phyloP scores from a whole-genome alignment of 2,329 filamentous ascomycete species.

The Aspergillus sp. region DNA sequence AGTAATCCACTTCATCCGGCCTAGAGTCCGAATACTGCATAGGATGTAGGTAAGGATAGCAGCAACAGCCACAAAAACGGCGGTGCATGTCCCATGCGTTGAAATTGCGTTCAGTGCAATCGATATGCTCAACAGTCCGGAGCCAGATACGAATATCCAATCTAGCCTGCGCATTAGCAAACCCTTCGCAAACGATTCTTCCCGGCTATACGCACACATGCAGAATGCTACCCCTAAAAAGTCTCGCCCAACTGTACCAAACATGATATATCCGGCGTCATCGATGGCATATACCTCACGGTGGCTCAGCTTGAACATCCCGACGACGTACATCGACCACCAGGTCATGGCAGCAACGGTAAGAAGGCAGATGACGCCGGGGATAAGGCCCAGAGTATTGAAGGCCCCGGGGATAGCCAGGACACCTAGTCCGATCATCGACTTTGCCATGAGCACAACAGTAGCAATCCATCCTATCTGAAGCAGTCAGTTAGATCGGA shows the following conservation, averaged over 20 bases:
- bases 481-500: too few relatives aligned
- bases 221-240: constrained; percentile 36
- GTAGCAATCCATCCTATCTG: constrained; percentile 47
- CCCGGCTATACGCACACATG: constrained; percentile 13
- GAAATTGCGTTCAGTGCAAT: constrained; percentile 43
- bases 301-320: constrained; percentile 54
- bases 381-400: constrained; percentile 48
- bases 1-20: constrained; percentile 32
- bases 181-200: not conserved
- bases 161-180: constrained; percentile 4
- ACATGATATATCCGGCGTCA: constrained; percentile 55
- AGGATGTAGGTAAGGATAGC: constrained; percentile 21
- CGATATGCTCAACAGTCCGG: constrained; percentile 41
- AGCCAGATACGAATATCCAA: constrained; percentile 42
- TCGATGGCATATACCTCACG: constrained; percentile 59
- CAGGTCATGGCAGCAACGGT: constrained; percentile 45
- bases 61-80: constrained; percentile 21
- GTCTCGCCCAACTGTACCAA: constrained; percentile 54
- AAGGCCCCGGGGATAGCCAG: constrained; percentile 49
- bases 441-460: constrained; percentile 46
- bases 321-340: constrained; percentile 52
- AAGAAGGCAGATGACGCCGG: constrained; percentile 46
- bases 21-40: constrained; percentile 34
- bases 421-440: constrained; percentile 48
- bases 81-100: constrained; percentile 31